phyloP scores from a whole-genome alignment of 352 stramenopile genomes.

The Phytophthora multivora region DNA sequence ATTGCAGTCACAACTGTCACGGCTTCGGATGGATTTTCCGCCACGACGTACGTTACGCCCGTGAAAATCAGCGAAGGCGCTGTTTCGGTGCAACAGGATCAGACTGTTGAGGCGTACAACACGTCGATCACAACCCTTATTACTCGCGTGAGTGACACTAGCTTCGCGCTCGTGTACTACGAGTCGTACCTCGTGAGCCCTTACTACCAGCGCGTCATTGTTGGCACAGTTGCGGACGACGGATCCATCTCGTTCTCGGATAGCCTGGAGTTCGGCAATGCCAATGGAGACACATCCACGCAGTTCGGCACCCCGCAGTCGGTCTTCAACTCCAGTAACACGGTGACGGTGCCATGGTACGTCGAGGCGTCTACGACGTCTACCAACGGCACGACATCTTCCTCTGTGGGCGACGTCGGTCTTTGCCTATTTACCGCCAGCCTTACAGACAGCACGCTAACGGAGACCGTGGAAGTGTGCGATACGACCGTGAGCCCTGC shows the following conservation, averaged over 20 bases:
- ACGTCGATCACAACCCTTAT: conserved; percentile 74
- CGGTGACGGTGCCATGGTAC: conserved; percentile 75
- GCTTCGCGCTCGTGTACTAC: conserved; percentile 71
- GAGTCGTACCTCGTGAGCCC: conserved; percentile 55
- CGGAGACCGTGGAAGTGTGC: conserved; percentile 44
- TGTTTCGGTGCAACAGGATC: conserved; percentile 47
- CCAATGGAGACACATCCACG: conserved; percentile 40
- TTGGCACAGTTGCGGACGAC: conserved; percentile 54
- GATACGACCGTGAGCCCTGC: conserved; percentile 59
- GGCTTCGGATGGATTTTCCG: conserved; percentile 40
- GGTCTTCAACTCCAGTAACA: conserved; percentile 67
- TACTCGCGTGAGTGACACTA: conserved; percentile 61
- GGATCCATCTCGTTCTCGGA: conserved; percentile 62
- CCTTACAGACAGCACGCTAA: conserved; percentile 28
- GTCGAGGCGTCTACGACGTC: conserved; percentile 42
- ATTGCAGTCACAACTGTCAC: conserved; percentile 60
- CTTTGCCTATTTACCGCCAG: conserved; percentile 67
- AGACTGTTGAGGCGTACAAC: conserved; percentile 55
- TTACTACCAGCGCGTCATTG: conserved; percentile 67
- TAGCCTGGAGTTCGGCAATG: conserved; percentile 64
- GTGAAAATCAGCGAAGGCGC: conserved; percentile 50
- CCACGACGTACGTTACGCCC: conserved; percentile 51
- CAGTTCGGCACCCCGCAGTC: conserved; percentile 64
- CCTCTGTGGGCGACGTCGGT: conserved; percentile 43
- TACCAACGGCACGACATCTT: conserved; percentile 55